Evolutionary conservation across 768 basidiomycete genomes (phyloP), one percentile per base, ranked within the genome.

Genomic region (Boletus rufocinnamomeus): DNA sequence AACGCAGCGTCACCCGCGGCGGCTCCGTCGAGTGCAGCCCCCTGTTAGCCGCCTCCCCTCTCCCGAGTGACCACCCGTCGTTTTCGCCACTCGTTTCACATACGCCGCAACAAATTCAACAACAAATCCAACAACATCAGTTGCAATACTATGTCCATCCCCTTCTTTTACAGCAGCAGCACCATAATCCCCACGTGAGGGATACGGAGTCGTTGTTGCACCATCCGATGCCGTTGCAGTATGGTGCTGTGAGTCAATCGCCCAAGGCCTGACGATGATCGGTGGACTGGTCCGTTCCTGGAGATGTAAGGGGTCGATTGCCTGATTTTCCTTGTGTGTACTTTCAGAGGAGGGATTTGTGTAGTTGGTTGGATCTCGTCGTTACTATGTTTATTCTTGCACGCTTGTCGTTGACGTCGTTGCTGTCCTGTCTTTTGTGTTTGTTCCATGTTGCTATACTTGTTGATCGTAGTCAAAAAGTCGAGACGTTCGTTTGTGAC

Each of bases 21-120:
- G 47, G 57, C 5, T 63, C 71, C 0, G 51, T 50, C 13, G 80
- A 82, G 50, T 71, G 70, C 5, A 70, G 73, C 21, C 79, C 81
- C 1, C 63, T 79, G 9, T 58, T 82, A 19, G 13, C 62, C 1
- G 19, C 68, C 4, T 60, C 46, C 0, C 62, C 67, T 0, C 32
- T 63, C 23, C 21, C 59, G 9, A 46, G 27, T 14, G 67, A 59
- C 4, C 51, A 57, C 14, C 13, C 40, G 17, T 54, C 66, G n/a
- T 65, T 53, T 46, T 51, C 58, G 25, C 9, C 50, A 0, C 44
- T 51, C 2, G 21, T 59, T n/a, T 58, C 66, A 21, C 66, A 52
- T 0, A 66, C 63, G 13, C 63, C 63, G 3, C 55, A 63, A 32
- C 62, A 67, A 14, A 40, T 68, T 19, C 57, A 62, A 27, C 65